These are phyloP conservation scores for Crucihimalaya himalaica DNA, from an alignment of 345 rosid species.

Conservation along the genomic window DNA sequence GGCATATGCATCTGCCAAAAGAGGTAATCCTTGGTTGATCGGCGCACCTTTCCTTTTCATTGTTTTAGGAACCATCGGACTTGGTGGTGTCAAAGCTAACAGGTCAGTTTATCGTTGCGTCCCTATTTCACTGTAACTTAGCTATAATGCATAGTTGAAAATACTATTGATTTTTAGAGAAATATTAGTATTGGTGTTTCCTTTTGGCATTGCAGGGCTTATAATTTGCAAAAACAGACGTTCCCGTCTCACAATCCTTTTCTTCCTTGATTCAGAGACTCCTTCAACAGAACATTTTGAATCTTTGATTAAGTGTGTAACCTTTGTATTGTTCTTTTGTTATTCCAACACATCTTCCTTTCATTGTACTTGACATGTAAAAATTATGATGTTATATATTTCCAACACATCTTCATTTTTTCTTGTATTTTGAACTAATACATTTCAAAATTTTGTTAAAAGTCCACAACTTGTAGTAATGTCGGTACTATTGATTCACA, in stretches of 20 bases:
- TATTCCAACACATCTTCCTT: not conserved
- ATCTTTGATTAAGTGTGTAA: not conserved
- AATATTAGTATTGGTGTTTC: not conserved
- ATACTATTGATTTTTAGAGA: not conserved
- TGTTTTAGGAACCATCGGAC: conserved; percentile 67
- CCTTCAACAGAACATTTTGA: not conserved
- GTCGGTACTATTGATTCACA: no score
- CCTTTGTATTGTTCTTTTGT: not conserved
- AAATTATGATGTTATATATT: not conserved
- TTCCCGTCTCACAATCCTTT: conserved; percentile 84
- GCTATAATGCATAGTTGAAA: not conserved
- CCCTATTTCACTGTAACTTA: not conserved
- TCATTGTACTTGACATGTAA: not conserved
- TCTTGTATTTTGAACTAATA: no score
- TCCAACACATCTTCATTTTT: no score
- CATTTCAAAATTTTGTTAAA: no score
- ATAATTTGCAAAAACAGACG: conserved; percentile 65
- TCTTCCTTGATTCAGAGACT: conserved; percentile 56
- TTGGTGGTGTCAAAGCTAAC: conserved; percentile 68
- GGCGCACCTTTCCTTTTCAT: conserved; percentile 63
- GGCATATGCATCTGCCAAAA: conserved; percentile 48
- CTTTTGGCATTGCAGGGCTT: conserved; percentile 59
- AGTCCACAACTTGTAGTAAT: no score
- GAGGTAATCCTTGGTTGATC: conserved; percentile 57
- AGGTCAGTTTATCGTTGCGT: conserved; percentile 45